Percentiles rank a stretch among this genome's conserved stretches.
Evolutionary conservation across 2,329 filamentous ascomycete species (phyloP).

Genomic region (Phaeosphaeriaceae sp.): DNA sequence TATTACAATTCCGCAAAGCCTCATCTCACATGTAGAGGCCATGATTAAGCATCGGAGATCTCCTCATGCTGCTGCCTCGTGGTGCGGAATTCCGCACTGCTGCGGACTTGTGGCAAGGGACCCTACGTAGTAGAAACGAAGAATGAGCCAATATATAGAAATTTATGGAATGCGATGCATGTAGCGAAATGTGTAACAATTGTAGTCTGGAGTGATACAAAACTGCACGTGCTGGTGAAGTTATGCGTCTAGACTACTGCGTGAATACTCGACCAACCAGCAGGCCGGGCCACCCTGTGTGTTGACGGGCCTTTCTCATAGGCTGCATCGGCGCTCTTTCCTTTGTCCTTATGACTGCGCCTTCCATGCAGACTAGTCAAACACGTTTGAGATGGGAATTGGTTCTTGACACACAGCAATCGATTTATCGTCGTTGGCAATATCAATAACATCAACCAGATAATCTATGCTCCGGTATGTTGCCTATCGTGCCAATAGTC

Average conservation of each 20-base stretch:
- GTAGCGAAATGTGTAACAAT: background rate
- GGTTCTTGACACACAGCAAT: background rate
- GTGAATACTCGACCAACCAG: background rate
- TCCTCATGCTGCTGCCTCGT: background rate
- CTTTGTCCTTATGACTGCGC: background rate
- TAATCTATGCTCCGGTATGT: background rate
- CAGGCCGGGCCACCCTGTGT: background rate
- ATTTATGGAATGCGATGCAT: background rate
- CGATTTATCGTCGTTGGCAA: background rate
- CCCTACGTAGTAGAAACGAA: too few relatives aligned
- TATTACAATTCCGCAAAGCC: background rate
- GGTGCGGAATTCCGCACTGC: slow-evolving; percentile 4
- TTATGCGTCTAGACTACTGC: background rate
- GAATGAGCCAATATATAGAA: background rate
- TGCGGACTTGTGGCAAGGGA: background rate
- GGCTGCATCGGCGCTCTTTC: background rate
- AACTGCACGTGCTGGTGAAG: background rate
- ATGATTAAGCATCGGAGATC: background rate
- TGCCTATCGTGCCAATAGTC: background rate
- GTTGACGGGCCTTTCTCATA: background rate
- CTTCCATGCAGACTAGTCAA: background rate
- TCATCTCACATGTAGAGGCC: background rate
- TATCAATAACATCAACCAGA: background rate
- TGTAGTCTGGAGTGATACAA: background rate
- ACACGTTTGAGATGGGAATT: background rate